phyloP scores from a whole-genome alignment of 805 yeast species.

The Starmerella stigmatis region DNA sequence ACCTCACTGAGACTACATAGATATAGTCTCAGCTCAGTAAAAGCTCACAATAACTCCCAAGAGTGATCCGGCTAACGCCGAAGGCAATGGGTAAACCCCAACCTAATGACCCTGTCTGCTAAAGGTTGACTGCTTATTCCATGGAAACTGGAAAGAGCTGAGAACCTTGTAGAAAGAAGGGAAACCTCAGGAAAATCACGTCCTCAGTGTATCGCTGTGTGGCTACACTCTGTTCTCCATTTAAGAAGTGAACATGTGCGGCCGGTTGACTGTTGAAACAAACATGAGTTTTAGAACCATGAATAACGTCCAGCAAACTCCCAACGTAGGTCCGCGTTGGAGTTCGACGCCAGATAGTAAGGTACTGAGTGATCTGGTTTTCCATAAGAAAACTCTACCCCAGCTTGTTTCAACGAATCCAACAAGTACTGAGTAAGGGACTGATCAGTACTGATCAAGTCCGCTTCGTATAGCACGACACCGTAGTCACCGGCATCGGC shows the following conservation, averaged over 20 bases:
- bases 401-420: slow-evolving; percentile 8
- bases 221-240: not conserved
- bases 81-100: slow-evolving; percentile 19
- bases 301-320: slow-evolving; percentile 20
- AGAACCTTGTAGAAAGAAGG: not conserved
- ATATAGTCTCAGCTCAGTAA: too few species aligned
- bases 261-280: not conserved
- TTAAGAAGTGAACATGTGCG: not conserved
- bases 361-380: slow-evolving; percentile 17
- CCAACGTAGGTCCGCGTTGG: slow-evolving; percentile 6
- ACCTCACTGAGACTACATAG: not conserved
- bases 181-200: slow-evolving; percentile 13
- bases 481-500: slow-evolving; percentile 8
- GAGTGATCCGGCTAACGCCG: slow-evolving; percentile 18
- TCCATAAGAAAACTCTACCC: slow-evolving; percentile 2
- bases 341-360: slow-evolving; percentile 7
- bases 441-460: slow-evolving; percentile 13
- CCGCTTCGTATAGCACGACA: slow-evolving; percentile 19
- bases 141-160: not conserved
- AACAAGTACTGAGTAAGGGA: slow-evolving; percentile 12
- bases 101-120: slow-evolving; percentile 8
- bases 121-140: too few species aligned
- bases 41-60: slow-evolving; percentile 14
- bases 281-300: slow-evolving; percentile 9
- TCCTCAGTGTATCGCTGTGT: slow-evolving; percentile 21